A percentile compares a stretch with the other conserved stretches of the same genome.
These are phyloP conservation scores for Metschnikowia cubensis DNA, from an alignment of 805 yeast genomes.

Conservation along the genomic window DNA sequence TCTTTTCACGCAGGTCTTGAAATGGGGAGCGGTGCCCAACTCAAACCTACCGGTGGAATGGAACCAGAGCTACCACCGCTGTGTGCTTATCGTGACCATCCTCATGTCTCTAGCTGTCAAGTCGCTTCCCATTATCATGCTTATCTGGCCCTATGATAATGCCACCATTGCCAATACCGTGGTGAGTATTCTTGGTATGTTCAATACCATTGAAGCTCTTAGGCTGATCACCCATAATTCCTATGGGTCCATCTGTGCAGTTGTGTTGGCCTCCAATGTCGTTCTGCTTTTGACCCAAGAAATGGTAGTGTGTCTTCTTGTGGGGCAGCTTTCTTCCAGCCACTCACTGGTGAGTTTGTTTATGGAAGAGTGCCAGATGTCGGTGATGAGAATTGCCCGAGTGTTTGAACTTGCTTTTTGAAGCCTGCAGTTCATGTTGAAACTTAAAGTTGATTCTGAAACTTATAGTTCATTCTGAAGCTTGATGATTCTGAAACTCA, in stretches of 20 bases:
- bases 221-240: conserved; percentile 11
- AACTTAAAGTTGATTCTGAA: neutral
- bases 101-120: conserved; percentile 75
- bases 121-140: conserved; percentile 84
- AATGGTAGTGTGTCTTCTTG: conserved; percentile 8
- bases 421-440: neutral
- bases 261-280: conserved; percentile 6
- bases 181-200: conserved; percentile 56
- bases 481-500: no score
- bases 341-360: conserved; percentile 5
- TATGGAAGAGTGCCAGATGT: conserved; percentile 5
- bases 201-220: conserved; percentile 62
- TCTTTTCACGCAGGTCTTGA: conserved; percentile 15
- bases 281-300: conserved; percentile 11
- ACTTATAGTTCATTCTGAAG: no score
- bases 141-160: conserved; percentile 92
- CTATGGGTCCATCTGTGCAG: conserved; percentile 5
- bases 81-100: conserved; percentile 62
- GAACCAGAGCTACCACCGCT: conserved; percentile 33
- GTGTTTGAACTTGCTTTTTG: neutral
- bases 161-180: conserved; percentile 59
- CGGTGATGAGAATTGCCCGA: neutral
- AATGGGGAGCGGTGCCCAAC: conserved; percentile 22
- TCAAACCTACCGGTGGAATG: conserved; percentile 20
- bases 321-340: conserved; percentile 3